Base-by-base conservation (phyloP, 2,329 filamentous ascomycete species). In the Dryadomyces quercus-mongolicae region DNA sequence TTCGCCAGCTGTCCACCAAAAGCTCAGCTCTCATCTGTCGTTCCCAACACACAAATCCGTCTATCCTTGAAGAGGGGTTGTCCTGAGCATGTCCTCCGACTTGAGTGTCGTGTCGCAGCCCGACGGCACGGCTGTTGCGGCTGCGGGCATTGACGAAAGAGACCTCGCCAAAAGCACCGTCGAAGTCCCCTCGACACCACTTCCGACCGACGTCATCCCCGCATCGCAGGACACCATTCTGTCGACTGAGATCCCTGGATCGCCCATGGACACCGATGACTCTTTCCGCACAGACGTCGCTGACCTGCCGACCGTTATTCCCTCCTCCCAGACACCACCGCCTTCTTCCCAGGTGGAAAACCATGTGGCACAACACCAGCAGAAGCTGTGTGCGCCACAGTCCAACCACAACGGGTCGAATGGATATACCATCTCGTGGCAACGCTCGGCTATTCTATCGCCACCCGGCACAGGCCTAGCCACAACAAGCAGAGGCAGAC, bases 241-340 rank as follows among this genome's bases (percentile, higher is more conserved):
- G 12, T 78, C 77, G 1, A 82, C 78, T n/a, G 76, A 80, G 61
- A 70, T 68, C 7, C 74, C 77, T 2, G 70, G 68, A 20, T 81
- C 78, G 13, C 77, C 78, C 31, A 67, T 74, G 58, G 75, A 78
- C 49, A 69, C 71, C 6, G 65, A 66, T 49, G 62, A 68, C 49
- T 77, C 75, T 0, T 78, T 80, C 64, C 74, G 70, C 60, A 74
- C 72, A 49, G 66, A 69, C 43, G 64, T 65, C 1, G 62, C 63
- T 18, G 63, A 70, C n/a, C 68, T 70, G 25, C 64, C 62, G 15
- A 67, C 25, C 16, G 52, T 80, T 51, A 79, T 81, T 54, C 76
- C 77, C 5, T 81, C 78, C 2, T 81, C 78, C 22, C 65, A 80
- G 52, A 81, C 78, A 2, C 79, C 78, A 3, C 78, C 77, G 22